A percentile compares a stretch with the other conserved stretches of the same genome.
Evolutionary conservation across 805 yeast species (phyloP).

Genomic region (Candida berthetii): DNA sequence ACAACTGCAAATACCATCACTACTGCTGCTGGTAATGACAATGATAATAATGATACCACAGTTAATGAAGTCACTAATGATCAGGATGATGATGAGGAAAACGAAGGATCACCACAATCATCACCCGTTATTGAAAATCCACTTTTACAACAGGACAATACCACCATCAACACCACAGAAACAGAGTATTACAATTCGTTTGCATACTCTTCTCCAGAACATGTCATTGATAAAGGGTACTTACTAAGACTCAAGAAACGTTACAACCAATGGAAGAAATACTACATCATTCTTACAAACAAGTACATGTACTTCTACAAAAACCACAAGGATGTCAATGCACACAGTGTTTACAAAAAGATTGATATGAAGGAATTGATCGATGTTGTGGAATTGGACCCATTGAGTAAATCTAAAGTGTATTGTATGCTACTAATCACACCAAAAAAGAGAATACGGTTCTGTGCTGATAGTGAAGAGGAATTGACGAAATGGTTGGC

Average conservation of each 20-base stretch:
- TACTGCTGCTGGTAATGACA: too few relatives aligned
- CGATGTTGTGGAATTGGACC: slow-evolving; percentile 46
- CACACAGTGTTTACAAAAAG: slow-evolving; percentile 19
- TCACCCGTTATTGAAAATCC: slow-evolving; percentile 4
- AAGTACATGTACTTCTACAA: slow-evolving; percentile 35
- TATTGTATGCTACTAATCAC: slow-evolving; percentile 45
- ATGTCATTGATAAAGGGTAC: slow-evolving; percentile 34
- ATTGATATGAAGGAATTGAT: slow-evolving; percentile 29
- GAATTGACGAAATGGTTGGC: slow-evolving; percentile 44
- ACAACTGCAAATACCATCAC: too few relatives aligned
- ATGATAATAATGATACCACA: too few relatives aligned
- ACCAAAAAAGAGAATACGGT: slow-evolving; percentile 34
- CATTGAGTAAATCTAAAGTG: slow-evolving; percentile 32
- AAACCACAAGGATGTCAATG: slow-evolving; percentile 13
- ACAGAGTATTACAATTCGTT: slow-evolving; percentile 18
- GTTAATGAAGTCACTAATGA: neutral
- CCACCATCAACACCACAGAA: neutral
- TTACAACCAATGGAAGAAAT: slow-evolving; percentile 42
- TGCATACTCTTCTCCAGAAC: slow-evolving; percentile 22
- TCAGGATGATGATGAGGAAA: neutral
- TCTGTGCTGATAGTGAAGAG: slow-evolving; percentile 38
- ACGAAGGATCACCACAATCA: neutral
- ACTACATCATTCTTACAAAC: slow-evolving; percentile 37
- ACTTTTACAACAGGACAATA: too few relatives aligned
- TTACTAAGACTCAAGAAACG: slow-evolving; percentile 32